Evolutionary conservation across 148 eudicot species (phyloP).

Genomic region (Cornus controversa): DNA sequence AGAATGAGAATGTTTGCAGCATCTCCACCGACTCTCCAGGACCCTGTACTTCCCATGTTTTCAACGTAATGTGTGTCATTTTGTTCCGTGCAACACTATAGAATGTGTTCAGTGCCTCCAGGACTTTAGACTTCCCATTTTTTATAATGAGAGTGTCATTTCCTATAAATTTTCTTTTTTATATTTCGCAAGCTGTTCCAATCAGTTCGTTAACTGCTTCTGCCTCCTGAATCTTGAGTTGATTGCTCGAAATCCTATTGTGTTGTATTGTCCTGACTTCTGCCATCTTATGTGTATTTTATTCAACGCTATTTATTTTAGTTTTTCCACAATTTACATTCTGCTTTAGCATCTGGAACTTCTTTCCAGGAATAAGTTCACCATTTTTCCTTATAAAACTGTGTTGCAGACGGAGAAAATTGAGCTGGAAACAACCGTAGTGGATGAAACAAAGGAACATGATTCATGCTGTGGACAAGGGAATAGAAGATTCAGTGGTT

Average conservation of each 20-base stretch:
- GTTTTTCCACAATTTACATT: background rate
- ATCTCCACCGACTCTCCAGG: no score
- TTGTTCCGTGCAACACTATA: no score
- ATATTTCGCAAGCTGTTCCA: no score
- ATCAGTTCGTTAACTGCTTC: background rate
- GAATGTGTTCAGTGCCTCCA: no score
- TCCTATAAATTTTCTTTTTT: no score
- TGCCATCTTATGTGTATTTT: background rate
- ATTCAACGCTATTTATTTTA: background rate
- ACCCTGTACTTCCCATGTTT: no score
- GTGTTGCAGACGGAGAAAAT: constrained; percentile 79
- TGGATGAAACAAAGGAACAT: constrained; percentile 85
- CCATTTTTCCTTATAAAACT: background rate
- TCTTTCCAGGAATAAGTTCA: background rate
- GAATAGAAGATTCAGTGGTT: constrained; percentile 90
- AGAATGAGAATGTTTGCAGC: no score
- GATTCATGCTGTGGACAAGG: constrained; percentile 91
- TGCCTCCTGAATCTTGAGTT: background rate
- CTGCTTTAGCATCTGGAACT: background rate
- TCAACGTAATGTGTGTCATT: no score
- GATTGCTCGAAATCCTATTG: background rate
- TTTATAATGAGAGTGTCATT: no score
- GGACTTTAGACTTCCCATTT: no score
- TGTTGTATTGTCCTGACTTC: background rate
- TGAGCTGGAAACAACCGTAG: constrained; percentile 92